Evolutionary conservation across 2,329 filamentous ascomycete genomes (phyloP).

Genomic region (Colletotrichum liriopes): DNA sequence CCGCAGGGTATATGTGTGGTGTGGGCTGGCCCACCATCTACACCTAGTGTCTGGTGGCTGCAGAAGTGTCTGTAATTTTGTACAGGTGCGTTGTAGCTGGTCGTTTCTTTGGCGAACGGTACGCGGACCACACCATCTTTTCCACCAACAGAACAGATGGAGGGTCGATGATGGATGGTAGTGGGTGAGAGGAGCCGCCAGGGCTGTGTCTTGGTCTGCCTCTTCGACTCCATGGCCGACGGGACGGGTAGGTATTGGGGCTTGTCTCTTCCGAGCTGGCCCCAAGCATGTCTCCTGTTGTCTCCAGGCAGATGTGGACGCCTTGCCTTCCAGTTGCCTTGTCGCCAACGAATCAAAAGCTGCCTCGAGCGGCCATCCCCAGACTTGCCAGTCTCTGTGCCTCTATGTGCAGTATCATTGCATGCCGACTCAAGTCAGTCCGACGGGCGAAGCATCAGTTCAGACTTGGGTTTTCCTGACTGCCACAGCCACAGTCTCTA

Average conservation of each 20-base stretch:
- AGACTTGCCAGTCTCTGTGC: not conserved
- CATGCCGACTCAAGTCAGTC: conserved; percentile 13
- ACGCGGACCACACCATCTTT: conserved; percentile 26
- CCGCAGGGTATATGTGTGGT: conserved; percentile 22
- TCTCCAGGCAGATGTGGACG: conserved; percentile 32
- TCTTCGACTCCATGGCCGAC: conserved; percentile 12
- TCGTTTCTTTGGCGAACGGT: conserved; percentile 6
- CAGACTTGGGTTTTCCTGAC: not conserved
- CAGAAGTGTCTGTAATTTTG: conserved; percentile 23
- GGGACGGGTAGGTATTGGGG: not conserved
- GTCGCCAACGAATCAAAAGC: conserved; percentile 20
- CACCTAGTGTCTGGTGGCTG: conserved; percentile 24
- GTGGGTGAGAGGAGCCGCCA: conserved; percentile 34
- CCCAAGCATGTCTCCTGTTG: conserved; percentile 17
- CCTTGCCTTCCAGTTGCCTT: conserved; percentile 35
- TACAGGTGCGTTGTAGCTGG: conserved; percentile 17
- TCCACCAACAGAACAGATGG: not conserved
- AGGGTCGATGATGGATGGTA: conserved; percentile 14
- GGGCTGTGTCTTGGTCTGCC: conserved; percentile 30
- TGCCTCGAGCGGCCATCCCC: not conserved
- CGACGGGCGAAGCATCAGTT: not conserved
- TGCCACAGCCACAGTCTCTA: not conserved
- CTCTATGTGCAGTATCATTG: conserved; percentile 6
- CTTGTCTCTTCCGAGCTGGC: conserved; percentile 20
- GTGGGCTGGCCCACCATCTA: conserved; percentile 27